Base-by-base conservation (phyloP, 176 grass and related monocot genomes). In the Calamus simplicifolius region DNA sequence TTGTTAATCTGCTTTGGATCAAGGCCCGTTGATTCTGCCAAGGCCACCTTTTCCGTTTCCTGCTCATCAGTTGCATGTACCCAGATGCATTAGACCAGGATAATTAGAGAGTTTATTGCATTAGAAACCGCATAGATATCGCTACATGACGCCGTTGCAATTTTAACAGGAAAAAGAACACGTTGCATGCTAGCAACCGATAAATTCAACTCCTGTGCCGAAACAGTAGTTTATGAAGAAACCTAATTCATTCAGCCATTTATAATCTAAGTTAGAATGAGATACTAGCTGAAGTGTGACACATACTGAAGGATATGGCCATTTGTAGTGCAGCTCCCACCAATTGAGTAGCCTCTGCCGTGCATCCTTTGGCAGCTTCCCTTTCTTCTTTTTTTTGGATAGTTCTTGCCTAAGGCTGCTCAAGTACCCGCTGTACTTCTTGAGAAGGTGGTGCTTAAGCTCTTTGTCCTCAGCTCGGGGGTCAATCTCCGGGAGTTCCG, bases 351-450 rank as follows among this genome's bases (percentile, higher is more conserved):
- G 82, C 73, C 86, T 85, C 69, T 83, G 82, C 21, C 85, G 75
- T 8, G 90, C 90, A 50, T 95, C 90, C 68, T 78, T 83, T 4
- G 90, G 85, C 51, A 95, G 79, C 73, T 95, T 95, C 54, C 85
- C 82, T 49, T 95, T 89, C 79, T 95, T 89, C 78, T 80, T 95
- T 61, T 86, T 95, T 82, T 85, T 89, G 58, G 90, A 95, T 19
- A 95, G 82, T 12, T 95, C 85, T 67, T 67, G 67, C 85, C 76
- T 82, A 13, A 95, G 85, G 79, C 73, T 80, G 73, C 79, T 80
- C 62, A 95, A 69, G 70, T 89, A 95, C 29, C 85, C 90, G 13
- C 90, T 89, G 56, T 86, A 95, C 73, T 95, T 95, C 72, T 83
- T 89, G 49, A 95, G 58, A 27, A 95, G 85, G 31, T 72, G 73